Conservation (phyloP, 371 early-diverging fungal genomes). For the Mortierella sp. region DNA sequence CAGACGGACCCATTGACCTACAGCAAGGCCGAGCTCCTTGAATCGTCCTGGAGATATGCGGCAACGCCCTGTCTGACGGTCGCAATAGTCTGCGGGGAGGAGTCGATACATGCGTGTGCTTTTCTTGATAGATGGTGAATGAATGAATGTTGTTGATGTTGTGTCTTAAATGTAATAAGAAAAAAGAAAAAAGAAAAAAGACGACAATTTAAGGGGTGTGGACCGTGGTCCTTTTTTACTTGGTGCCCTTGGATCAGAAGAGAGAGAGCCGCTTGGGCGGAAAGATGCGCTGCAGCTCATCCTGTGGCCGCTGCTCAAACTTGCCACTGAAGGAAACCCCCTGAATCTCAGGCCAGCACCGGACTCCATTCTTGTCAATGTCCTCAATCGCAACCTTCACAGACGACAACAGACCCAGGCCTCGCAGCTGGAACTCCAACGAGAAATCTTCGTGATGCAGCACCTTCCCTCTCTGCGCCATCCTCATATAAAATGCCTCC, state of each 20-base stretch:
- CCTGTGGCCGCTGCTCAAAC: slow-evolving; percentile 6
- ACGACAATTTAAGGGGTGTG: not conserved
- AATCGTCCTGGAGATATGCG: slow-evolving; percentile 45
- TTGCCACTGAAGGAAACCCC: not conserved
- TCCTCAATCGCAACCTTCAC: not conserved
- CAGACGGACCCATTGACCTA: slow-evolving; percentile 53
- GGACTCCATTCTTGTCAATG: not conserved
- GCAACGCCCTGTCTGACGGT: slow-evolving; percentile 50
- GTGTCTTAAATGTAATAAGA: not conserved
- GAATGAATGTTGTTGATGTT: not conserved
- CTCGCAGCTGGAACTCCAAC: not conserved
- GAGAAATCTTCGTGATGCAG: not conserved
- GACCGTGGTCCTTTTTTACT: not conserved
- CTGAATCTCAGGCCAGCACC: slow-evolving; percentile 4
- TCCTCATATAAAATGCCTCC: not conserved
- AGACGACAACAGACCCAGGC: not conserved
- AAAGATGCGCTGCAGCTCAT: not conserved
- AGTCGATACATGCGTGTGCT: slow-evolving; percentile 23
- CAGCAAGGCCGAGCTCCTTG: slow-evolving; percentile 18
- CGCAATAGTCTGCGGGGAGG: slow-evolving; percentile 53
- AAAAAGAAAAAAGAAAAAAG: not conserved
- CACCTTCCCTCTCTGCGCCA: not conserved
- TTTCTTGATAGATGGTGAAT: not conserved
- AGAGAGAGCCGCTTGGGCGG: not conserved
- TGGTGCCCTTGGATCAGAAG: not conserved